Base-by-base conservation (phyloP, 768 basidiomycete species). In the Sporobolomyces roseus region DNA sequence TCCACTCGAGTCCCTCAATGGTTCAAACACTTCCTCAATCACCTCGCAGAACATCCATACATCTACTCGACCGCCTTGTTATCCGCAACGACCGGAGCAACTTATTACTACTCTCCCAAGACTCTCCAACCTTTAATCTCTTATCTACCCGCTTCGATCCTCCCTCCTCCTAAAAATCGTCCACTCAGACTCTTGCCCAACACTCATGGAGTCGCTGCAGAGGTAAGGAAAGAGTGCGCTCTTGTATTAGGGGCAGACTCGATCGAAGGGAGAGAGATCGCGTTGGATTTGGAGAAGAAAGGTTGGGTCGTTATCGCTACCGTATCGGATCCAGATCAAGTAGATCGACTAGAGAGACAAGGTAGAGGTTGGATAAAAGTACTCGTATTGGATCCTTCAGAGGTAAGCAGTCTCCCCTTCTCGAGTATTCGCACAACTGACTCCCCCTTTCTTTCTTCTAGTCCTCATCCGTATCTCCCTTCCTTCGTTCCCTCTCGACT, bases 221-320 rank as follows among this genome's bases (percentile, higher is more conserved):
- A 75, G 38, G 35, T 67, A 14, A n/a, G 75, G 27, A 68, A 71
- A 21, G 74, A 76, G 51, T 67, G 65, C n/a, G 66, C 70, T 33
- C 45, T 92, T 43, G 83, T 92, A 32, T 83, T 92, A 46, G 91
- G 92, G 32, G 91, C 87, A 13, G 91, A 93, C 75, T 19, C 50
- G 12, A 27, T 48, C 2, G 35, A 50, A 10, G 71, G 71, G 0
- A 13, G 61, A 2, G 65, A 74, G 35, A 78, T 93, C 48, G 86
- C 92, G 61, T 75, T 84, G 52, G 87, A 87, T 61, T 81, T 93
- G 51, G 89, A 91, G 79, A 83, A 81, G 75, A 84, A 86, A 68
- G 91, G 89, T 0, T 93, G 88, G 75, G 88, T 92, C 74, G 87
- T 93, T 43, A 85, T 93, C 70, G 82, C 86, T 6, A 92, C 88